phyloP scores from a whole-genome alignment of 2,329 filamentous ascomycete species.

The Calonectria hongkongensis region DNA sequence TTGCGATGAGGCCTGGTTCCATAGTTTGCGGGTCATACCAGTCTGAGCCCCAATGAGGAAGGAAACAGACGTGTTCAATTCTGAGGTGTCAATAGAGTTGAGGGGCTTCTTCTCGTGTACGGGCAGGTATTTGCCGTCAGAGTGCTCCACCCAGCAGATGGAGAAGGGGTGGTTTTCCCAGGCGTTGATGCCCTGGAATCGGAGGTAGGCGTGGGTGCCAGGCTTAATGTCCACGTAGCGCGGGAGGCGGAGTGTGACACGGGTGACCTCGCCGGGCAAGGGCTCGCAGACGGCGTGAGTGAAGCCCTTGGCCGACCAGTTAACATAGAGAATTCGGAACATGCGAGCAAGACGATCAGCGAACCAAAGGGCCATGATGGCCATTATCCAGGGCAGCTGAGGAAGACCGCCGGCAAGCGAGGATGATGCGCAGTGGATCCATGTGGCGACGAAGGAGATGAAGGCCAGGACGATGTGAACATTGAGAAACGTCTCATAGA shows the following conservation, averaged over 20 bases:
- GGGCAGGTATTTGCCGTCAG: constrained; percentile 62
- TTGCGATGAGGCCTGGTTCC: constrained; percentile 77
- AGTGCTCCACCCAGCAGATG: constrained; percentile 82
- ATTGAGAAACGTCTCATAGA: constrained; percentile 97
- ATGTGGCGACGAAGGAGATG: constrained; percentile 81
- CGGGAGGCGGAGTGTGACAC: constrained; percentile 82
- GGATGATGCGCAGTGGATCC: constrained; percentile 84
- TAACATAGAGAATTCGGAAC: constrained; percentile 78
- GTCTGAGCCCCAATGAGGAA: constrained; percentile 92
- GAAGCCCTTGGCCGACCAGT: constrained; percentile 75
- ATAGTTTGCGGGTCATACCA: constrained; percentile 90
- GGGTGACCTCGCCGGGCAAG: constrained; percentile 81
- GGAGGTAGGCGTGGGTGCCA: constrained; percentile 85
- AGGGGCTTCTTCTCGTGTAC: constrained; percentile 64
- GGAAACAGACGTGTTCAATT: constrained; percentile 77
- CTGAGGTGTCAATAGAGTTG: constrained; percentile 62
- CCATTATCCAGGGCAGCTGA: constrained; percentile 84
- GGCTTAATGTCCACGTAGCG: constrained; percentile 79
- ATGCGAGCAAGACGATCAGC: constrained; percentile 81
- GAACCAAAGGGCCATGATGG: constrained; percentile 85
- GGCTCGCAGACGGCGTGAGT: constrained; percentile 81
- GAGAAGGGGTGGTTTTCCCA: constrained; percentile 89
- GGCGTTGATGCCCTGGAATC: constrained; percentile 78
- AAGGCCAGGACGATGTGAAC: constrained; percentile 86
- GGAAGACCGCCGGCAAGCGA: constrained; percentile 79